phyloP scores from a whole-genome alignment of 306 rosid genomes.

The Pyrus pyrifolia region DNA sequence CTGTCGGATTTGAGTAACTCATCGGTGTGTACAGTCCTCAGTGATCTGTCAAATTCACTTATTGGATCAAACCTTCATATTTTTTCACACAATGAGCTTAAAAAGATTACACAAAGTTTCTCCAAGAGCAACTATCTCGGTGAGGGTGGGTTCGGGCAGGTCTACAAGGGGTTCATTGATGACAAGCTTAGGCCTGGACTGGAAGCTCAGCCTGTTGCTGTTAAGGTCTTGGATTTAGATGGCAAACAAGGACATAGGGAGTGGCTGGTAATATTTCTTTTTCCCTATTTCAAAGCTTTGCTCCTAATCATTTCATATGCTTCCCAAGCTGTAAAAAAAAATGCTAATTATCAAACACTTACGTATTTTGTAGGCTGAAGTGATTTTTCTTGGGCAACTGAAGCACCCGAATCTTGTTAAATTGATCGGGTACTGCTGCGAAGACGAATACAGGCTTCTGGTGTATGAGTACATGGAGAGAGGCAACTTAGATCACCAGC shows the following conservation, averaged over 20 bases:
- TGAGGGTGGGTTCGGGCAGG: constrained; percentile 92
- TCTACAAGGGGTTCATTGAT: constrained; percentile 75
- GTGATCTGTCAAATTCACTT: constrained; percentile 68
- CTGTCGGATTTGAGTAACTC: constrained; percentile 72
- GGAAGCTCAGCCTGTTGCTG: constrained; percentile 60
- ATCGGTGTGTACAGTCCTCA: constrained; percentile 49
- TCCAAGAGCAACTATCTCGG: constrained; percentile 55
- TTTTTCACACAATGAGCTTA: constrained; percentile 62
- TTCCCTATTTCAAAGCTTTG: not conserved
- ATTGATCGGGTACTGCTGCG: constrained; percentile 87
- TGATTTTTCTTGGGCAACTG: constrained; percentile 79
- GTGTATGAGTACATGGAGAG: constrained; percentile 82
- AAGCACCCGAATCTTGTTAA: constrained; percentile 79
- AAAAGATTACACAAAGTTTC: constrained; percentile 49
- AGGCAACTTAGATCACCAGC: constrained; percentile 62
- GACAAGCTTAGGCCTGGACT: constrained; percentile 53
- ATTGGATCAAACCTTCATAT: constrained; percentile 72
- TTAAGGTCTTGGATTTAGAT: constrained; percentile 70
- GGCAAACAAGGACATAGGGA: constrained; percentile 93
- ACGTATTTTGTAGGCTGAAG: constrained; percentile 56
- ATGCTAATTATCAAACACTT: not conserved
- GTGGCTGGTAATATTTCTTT: constrained; percentile 65
- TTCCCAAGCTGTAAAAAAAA: not conserved
- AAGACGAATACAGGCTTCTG: constrained; percentile 86
- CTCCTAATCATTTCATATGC: not conserved